Evolutionary conservation across 352 stramenopile species (phyloP).

Genomic region (Phytophthora tentaculata): DNA sequence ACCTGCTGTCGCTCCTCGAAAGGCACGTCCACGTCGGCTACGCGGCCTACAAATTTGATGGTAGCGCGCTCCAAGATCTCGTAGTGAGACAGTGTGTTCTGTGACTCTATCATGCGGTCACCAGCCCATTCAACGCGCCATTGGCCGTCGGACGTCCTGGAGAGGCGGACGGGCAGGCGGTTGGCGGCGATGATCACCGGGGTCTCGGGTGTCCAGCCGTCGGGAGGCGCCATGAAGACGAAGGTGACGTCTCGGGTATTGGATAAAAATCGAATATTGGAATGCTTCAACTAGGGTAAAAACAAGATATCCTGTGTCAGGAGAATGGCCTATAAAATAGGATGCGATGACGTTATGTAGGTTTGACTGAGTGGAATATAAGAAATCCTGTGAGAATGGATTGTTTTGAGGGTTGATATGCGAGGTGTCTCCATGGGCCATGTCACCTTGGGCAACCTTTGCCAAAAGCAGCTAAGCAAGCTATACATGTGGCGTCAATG

Average conservation of each 20-base stretch:
- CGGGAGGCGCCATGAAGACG: conserved; percentile 11
- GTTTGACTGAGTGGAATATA: not conserved
- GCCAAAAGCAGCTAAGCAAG: too few relatives aligned
- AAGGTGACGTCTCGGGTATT: not conserved
- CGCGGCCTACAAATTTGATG: conserved; percentile 79
- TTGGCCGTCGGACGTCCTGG: conserved; percentile 26
- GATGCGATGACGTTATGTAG: not conserved
- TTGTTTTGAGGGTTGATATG: not conserved
- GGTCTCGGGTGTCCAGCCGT: conserved; percentile 60
- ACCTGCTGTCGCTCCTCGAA: conserved; percentile 58
- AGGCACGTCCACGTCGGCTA: conserved; percentile 60
- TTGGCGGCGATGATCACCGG: conserved; percentile 81
- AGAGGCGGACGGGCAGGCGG: conserved; percentile 61
- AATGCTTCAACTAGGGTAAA: conserved; percentile 11
- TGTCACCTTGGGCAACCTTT: too few relatives aligned
- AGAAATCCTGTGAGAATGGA: too few relatives aligned
- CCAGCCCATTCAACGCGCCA: conserved; percentile 75
- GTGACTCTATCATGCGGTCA: conserved; percentile 76
- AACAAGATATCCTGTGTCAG: not conserved
- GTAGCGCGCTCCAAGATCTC: conserved; percentile 67
- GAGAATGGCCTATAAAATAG: not conserved
- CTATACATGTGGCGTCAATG: too few relatives aligned
- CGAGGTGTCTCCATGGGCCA: too few relatives aligned
- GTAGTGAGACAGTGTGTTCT: conserved; percentile 77
- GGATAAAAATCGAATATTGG: conserved; percentile 2